Evolutionary conservation across 108 stramenopile species (phyloP), one percentile per base, ranked within the genome.

Genomic region (Cyclotella atomus): DNA sequence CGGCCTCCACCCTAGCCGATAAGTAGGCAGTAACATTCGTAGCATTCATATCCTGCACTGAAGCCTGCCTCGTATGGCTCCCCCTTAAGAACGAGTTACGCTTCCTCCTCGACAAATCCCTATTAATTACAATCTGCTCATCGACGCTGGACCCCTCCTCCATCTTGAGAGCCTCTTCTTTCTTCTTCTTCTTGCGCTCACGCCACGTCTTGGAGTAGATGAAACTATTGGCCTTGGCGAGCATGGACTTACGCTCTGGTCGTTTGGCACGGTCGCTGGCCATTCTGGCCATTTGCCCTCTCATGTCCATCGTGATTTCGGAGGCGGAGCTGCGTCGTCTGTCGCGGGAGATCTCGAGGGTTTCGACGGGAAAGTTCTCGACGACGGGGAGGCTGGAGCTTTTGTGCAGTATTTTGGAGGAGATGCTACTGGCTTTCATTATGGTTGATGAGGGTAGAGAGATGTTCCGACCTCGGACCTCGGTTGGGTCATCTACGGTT

Each of bases 11-110:
- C 3, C 66, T 44, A 50, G 75, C 73, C 7, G 73, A 56, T 23
- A 68, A 50, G 34, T 76, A 76, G 5, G 59, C 59, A 20, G 75
- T 52, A 6, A 76, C 66, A 60, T 68, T 61, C 19, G 66, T 68
- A 1, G 75, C 29, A 28, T 17, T 14, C 15, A 28, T 15, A 47
- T 46, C 21, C 3, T 15, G 27, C 27, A 65, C 29, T 8, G 64
- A 46, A 2, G 19, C 4, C 10, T 30, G 19, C 15, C 49, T 29
- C 29, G 4, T 1, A 1, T 32, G 5, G 9, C 29, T 49, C 12
- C 38, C 12, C 38, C 38, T 41, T 3, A 38, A 19, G 46, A 49
- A 49, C 16, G 64, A 65, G 29, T 65, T 65, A 3, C 64, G 64
- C 32, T 19, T 47, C 16, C 64, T 45, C 21, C 64, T 45, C 2